A percentile compares a stretch with the other conserved stretches of the same genome.
Conservation (phyloP, 148 eudicot genomes). For the Rhododendron vialii region DNA sequence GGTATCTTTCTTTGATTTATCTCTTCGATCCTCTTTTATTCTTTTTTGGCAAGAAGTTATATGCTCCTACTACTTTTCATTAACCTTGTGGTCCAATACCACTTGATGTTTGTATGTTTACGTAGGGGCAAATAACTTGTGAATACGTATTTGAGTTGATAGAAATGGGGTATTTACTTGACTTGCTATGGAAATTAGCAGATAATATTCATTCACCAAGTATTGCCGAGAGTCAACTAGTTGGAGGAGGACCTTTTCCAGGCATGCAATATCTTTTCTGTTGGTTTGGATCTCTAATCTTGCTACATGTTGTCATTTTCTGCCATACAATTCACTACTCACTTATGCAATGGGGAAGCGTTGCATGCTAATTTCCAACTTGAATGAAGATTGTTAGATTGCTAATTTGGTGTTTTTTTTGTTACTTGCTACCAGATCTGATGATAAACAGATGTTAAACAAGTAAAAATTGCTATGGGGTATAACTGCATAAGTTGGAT, state of each 20-base stretch:
- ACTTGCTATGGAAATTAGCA: conserved; percentile 10
- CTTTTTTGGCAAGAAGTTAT: not conserved
- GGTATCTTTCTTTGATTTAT: conserved; percentile 28
- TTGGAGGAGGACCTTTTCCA: conserved; percentile 28
- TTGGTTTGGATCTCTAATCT: not conserved
- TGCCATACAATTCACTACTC: not conserved
- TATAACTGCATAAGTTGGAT: not conserved
- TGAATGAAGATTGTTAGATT: not conserved
- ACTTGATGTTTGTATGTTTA: not conserved
- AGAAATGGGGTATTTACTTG: not conserved
- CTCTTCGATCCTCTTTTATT: not conserved
- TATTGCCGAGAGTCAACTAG: conserved; percentile 13
- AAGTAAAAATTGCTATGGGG: not conserved
- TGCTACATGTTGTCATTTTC: not conserved
- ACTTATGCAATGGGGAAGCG: not conserved
- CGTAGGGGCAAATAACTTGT: not conserved
- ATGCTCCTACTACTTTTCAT: not conserved
- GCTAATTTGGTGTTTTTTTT: not conserved
- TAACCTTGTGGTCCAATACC: not conserved
- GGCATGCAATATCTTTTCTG: conserved; percentile 24
- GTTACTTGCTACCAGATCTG: not conserved
- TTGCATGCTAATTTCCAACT: not conserved
- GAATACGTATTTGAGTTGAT: not conserved
- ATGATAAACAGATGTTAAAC: not conserved
- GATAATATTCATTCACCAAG: conserved; percentile 17